These are phyloP conservation scores for Nigrospora sphaerica DNA, from an alignment of 2,329 filamentous ascomycete species.

Conservation along the genomic window DNA sequence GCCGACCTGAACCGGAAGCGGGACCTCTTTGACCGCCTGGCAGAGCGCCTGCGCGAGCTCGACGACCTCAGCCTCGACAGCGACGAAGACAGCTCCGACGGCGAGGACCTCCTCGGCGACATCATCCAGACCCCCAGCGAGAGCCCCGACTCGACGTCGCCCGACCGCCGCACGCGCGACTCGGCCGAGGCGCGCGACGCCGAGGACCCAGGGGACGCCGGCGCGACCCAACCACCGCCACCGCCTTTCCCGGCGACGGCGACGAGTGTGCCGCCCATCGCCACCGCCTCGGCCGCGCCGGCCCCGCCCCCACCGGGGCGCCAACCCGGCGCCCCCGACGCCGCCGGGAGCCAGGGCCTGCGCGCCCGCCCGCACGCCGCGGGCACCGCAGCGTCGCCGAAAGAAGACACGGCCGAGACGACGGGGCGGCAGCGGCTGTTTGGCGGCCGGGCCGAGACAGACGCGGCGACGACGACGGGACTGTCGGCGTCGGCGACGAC, in stretches of 20 bases:
- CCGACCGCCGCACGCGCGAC: constrained; percentile 4
- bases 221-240: no score
- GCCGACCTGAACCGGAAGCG: constrained; percentile 57
- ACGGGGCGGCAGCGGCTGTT: constrained; percentile 35
- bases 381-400: constrained; percentile 8
- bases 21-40: constrained; percentile 57
- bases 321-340: constrained; percentile 34
- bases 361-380: background rate
- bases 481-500: constrained; percentile 42
- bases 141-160: constrained; percentile 34
- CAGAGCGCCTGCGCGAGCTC: constrained; percentile 61
- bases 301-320: constrained; percentile 36
- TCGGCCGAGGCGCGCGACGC: background rate
- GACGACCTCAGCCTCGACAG: constrained; percentile 48
- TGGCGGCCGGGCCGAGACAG: constrained; percentile 25
- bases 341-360: constrained; percentile 3
- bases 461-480: constrained; percentile 23
- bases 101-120: constrained; percentile 49
- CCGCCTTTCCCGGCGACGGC: no score
- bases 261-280: no score
- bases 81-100: constrained; percentile 41
- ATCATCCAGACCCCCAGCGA: constrained; percentile 49
- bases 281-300: no score
- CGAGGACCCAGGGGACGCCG: constrained; percentile 8
- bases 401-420: constrained; percentile 7